These are phyloP conservation scores for Aspergillus aculeatus DNA, from an alignment of 2,329 filamentous ascomycete species.

Conservation along the genomic window DNA sequence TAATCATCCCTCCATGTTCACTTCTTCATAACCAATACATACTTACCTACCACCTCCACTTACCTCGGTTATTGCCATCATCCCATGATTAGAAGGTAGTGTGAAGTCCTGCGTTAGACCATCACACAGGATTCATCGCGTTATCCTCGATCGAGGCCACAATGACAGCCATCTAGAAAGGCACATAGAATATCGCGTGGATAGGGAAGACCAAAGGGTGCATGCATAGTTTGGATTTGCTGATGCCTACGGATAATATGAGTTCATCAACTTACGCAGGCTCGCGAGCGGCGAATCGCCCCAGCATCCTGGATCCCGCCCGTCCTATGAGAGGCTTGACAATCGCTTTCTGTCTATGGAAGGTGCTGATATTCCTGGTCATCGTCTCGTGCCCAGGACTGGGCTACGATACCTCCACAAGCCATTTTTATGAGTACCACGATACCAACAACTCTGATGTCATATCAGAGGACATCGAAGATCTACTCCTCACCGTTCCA, in stretches of 20 bases:
- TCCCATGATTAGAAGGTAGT: neutral
- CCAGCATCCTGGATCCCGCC: constrained; percentile 25
- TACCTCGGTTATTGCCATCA: neutral
- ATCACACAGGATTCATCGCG: neutral
- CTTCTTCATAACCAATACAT: neutral
- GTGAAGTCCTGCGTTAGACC: neutral
- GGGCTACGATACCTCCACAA: constrained; percentile 64
- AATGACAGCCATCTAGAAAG: neutral
- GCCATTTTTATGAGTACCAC: constrained; percentile 41
- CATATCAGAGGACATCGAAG: constrained; percentile 6
- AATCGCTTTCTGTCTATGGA: constrained; percentile 55
- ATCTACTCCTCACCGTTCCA: constrained; percentile 26
- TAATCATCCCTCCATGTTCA: neutral
- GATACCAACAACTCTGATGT: constrained; percentile 10
- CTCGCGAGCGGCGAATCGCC: constrained; percentile 4
- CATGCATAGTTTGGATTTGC: neutral
- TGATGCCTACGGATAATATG: neutral
- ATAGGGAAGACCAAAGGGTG: too few relatives aligned
- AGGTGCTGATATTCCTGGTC: constrained; percentile 52
- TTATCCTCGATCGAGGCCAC: neutral
- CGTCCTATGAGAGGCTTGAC: constrained; percentile 37
- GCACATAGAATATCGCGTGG: neutral
- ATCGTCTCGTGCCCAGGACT: constrained; percentile 54
- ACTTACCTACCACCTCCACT: neutral
- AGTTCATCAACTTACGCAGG: neutral